Evolutionary conservation across 208 protist species (phyloP).

Genomic region (Giardia duodenalis): DNA sequence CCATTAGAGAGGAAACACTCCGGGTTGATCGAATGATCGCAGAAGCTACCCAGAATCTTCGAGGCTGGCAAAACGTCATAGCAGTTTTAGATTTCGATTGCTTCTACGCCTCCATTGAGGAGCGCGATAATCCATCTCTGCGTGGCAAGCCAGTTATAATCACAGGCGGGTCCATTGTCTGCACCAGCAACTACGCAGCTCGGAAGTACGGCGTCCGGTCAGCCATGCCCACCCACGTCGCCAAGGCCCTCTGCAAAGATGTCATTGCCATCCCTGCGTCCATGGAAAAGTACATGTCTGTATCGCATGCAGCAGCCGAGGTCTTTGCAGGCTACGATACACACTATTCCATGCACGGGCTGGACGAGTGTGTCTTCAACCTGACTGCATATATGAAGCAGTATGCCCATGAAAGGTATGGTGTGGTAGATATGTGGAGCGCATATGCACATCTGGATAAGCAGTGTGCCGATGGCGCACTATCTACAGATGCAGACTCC

Average conservation of each 20-base stretch:
- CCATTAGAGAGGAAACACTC: not conserved
- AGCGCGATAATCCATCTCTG: not conserved
- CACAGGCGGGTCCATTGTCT: conserved; percentile 1
- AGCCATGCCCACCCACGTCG: not conserved
- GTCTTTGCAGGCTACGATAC: not conserved
- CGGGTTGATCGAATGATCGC: not conserved
- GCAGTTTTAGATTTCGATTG: conserved; percentile 13
- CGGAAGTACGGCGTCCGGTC: conserved; percentile 7
- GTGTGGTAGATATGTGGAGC: not conserved
- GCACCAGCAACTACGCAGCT: conserved; percentile 17
- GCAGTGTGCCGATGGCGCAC: not conserved
- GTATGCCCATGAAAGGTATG: not conserved
- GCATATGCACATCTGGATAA: too few relatives aligned
- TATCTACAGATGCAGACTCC: not conserved
- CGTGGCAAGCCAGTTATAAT: not conserved
- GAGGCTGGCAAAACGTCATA: not conserved
- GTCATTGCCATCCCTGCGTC: not conserved
- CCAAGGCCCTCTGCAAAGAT: not conserved
- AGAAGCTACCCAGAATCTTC: not conserved
- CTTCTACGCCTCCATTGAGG: conserved; percentile 19
- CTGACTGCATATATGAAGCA: not conserved
- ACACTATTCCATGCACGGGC: not conserved
- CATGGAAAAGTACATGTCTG: not conserved
- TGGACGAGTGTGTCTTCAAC: not conserved
- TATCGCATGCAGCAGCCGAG: not conserved